Conservation (phyloP, 2,329 filamentous ascomycete genomes). For the Fusarium haematococcum region DNA sequence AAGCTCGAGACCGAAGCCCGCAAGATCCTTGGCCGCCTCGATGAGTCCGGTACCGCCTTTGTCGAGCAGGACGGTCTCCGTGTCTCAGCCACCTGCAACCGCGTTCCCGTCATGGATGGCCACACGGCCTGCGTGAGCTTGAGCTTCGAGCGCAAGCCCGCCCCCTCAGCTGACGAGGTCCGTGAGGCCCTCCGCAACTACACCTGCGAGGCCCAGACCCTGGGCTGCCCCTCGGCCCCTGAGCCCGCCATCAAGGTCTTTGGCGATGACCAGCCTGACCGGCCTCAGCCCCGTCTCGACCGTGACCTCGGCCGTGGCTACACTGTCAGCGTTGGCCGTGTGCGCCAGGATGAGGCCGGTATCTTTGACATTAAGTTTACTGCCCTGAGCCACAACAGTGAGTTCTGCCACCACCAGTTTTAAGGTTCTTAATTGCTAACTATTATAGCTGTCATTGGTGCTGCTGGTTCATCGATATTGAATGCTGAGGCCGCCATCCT, state of each 20-base stretch:
- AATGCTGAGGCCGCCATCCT: conserved; percentile 94
- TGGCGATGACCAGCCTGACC: conserved; percentile 78
- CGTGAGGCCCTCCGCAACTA: conserved; percentile 85
- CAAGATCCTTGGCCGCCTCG: conserved; percentile 89
- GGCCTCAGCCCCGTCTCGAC: conserved; percentile 92
- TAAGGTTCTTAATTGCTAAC: conserved; percentile 9
- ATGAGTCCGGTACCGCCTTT: conserved; percentile 78
- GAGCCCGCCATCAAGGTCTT: conserved; percentile 85
- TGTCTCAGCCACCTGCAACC: conserved; percentile 90
- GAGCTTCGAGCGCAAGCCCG: conserved; percentile 79
- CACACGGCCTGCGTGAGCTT: conserved; percentile 96
- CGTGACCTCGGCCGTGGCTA: conserved; percentile 88
- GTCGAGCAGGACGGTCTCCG: conserved; percentile 78
- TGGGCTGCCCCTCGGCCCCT: conserved; percentile 91
- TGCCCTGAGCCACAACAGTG: conserved; percentile 84
- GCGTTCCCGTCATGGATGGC: conserved; percentile 94
- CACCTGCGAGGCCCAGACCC: conserved; percentile 80
- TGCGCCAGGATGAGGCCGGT: conserved; percentile 86
- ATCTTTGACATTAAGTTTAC: conserved; percentile 97
- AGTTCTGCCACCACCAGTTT: conserved; percentile 43
- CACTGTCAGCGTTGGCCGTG: conserved; percentile 88
- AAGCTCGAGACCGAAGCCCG: conserved; percentile 95
- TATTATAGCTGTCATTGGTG: conserved; percentile 82
- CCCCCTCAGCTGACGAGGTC: conserved; percentile 80
- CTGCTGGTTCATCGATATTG: conserved; percentile 93